phyloP scores from a whole-genome alignment of 23 red algal species.

The Agarophyton chilense region DNA sequence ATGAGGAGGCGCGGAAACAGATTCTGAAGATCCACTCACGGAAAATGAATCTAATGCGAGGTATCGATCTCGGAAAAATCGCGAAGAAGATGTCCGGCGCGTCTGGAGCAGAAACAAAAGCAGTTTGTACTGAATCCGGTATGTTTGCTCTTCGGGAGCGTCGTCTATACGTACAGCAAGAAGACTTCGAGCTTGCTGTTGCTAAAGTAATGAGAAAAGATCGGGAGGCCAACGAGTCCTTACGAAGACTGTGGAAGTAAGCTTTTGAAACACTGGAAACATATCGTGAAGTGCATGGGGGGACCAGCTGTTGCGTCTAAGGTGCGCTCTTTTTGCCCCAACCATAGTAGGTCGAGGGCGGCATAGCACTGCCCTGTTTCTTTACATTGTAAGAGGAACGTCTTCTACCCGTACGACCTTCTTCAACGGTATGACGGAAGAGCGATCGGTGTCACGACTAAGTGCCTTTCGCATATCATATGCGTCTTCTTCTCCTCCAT shows the following conservation, averaged over 20 bases:
- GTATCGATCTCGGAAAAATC: conserved; percentile 88
- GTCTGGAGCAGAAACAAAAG: conserved; percentile 88
- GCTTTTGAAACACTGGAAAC: background rate
- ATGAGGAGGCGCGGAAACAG: conserved; percentile 81
- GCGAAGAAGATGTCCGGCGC: conserved; percentile 82
- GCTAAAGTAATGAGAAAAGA: conserved; percentile 99
- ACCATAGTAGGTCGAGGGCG: background rate
- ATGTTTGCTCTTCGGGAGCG: conserved; percentile 98
- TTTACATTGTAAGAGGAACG: conserved; percentile 56
- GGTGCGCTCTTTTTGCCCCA: background rate
- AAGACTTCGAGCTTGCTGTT: conserved; percentile 98
- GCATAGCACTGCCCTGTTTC: background rate
- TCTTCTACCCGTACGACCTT: conserved; percentile 38
- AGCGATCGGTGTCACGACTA: conserved; percentile 36
- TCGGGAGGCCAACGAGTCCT: conserved; percentile 77
- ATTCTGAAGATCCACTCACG: conserved; percentile 89
- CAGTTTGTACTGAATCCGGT: conserved; percentile 96
- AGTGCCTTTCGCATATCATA: too few relatives aligned
- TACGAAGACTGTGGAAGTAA: conserved; percentile 94
- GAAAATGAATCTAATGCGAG: conserved; percentile 97
- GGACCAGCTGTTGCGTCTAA: background rate
- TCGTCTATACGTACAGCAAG: conserved; percentile 91
- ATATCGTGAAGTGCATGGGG: background rate
- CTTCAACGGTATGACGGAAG: conserved; percentile 21
- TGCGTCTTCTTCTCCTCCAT: conserved; percentile 81